A percentile compares a stretch with the other conserved stretches of the same genome.
Conservation (phyloP, 345 rosid genomes). For the Excoecaria agallocha region DNA sequence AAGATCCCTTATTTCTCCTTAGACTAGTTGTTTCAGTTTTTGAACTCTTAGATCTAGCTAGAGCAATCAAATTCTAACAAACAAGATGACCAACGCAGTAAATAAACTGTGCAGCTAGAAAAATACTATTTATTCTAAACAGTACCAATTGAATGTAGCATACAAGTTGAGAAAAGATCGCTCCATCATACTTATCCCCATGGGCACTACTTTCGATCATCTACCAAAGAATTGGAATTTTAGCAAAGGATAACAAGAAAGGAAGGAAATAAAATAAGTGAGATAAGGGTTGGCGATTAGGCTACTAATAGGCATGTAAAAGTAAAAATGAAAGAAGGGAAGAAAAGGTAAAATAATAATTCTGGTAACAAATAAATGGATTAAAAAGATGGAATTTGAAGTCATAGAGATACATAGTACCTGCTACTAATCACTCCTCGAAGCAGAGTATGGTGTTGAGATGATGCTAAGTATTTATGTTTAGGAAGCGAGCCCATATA, state of each 20-base stretch:
- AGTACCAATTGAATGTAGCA: slow-evolving; percentile 26
- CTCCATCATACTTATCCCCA: slow-evolving; percentile 98
- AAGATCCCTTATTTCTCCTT: slow-evolving; percentile 97
- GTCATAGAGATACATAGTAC: slow-evolving; percentile 4
- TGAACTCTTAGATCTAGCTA: slow-evolving; percentile 99
- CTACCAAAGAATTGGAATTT: slow-evolving; percentile 45
- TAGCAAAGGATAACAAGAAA: slow-evolving; percentile 11
- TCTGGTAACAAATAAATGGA: neutral
- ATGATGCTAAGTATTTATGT: slow-evolving; percentile 15
- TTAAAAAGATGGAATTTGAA: no score
- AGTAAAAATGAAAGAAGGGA: no score
- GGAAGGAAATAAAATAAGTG: slow-evolving; percentile 1
- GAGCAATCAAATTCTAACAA: slow-evolving; percentile 90
- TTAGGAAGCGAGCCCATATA: slow-evolving; percentile 46
- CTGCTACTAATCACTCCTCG: slow-evolving; percentile 13
- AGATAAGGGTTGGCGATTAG: neutral
- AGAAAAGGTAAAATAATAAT: neutral
- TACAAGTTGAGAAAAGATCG: slow-evolving; percentile 97
- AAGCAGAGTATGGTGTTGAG: slow-evolving; percentile 32
- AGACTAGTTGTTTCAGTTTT: slow-evolving; percentile 98
- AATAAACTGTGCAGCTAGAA: slow-evolving; percentile 8
- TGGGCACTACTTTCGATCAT: slow-evolving; percentile 96
- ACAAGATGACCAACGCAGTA: slow-evolving; percentile 17
- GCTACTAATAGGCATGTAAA: neutral
- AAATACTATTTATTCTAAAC: slow-evolving; percentile 10